Conservation (phyloP, 148 eudicot genomes). For the Rhododendron henanense region DNA sequence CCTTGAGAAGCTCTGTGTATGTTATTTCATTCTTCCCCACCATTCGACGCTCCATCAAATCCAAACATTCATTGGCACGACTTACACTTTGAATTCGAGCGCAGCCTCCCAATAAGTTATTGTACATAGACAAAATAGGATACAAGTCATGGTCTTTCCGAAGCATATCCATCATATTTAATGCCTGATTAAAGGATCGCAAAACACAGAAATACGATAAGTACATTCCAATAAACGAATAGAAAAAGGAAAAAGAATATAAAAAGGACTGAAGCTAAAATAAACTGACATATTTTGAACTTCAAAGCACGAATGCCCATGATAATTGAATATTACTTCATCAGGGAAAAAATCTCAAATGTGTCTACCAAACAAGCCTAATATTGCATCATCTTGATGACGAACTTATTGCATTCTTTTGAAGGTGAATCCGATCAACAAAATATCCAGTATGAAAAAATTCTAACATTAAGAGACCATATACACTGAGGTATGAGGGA, state of each 20-base stretch:
- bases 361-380: neutral
- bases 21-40: slow-evolving; percentile 70
- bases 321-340: neutral
- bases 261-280: neutral
- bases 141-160: slow-evolving; percentile 40
- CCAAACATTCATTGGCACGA: slow-evolving; percentile 59
- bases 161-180: slow-evolving; percentile 42
- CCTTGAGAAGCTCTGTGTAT: slow-evolving; percentile 76
- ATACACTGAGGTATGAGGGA: neutral
- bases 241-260: neutral
- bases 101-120: slow-evolving; percentile 53
- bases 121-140: slow-evolving; percentile 52
- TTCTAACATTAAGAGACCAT: neutral
- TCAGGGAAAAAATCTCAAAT: neutral
- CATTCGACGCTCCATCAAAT: slow-evolving; percentile 66
- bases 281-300: neutral
- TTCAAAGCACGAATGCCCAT: neutral
- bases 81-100: slow-evolving; percentile 31
- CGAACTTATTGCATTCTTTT: neutral
- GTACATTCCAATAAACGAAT: neutral
- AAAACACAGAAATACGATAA: neutral
- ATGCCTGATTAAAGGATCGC: slow-evolving; percentile 48
- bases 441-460: neutral
- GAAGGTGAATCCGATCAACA: neutral
- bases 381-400: neutral